Conservation (phyloP, 2,329 filamentous ascomycete species). For the Septoria petroselini region DNA sequence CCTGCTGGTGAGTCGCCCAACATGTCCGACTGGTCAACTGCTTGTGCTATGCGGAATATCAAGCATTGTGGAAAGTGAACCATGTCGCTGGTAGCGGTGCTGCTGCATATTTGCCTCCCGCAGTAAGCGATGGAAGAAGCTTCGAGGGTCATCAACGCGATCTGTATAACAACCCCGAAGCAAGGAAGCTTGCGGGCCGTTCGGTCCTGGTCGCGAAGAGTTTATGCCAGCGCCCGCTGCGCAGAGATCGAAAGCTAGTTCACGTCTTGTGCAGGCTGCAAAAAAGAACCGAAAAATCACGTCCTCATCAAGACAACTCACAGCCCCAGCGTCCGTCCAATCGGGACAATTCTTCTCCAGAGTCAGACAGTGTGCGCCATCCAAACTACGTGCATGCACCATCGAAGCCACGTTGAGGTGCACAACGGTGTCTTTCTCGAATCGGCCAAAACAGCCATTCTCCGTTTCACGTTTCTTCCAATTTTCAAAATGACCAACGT, state of each 20-base stretch:
- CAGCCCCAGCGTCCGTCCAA: not conserved
- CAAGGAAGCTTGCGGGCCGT: not conserved
- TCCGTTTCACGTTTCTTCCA: not conserved
- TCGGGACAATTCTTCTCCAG: slow-evolving; percentile 5
- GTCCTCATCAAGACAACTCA: not conserved
- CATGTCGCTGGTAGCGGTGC: slow-evolving; percentile 13
- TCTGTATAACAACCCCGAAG: slow-evolving; percentile 6
- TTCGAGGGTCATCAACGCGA: slow-evolving; percentile 7
- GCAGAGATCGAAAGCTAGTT: not conserved
- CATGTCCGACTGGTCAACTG: slow-evolving; percentile 1
- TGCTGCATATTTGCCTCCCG: slow-evolving; percentile 1
- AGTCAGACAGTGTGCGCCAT: slow-evolving; percentile 8
- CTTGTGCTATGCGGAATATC: not conserved
- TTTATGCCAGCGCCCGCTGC: not conserved
- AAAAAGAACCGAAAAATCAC: slow-evolving; percentile 1
- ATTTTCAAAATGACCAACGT: not conserved
- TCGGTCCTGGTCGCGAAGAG: not conserved
- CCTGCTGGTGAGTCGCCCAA: not conserved
- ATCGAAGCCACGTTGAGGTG: slow-evolving; percentile 9
- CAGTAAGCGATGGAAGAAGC: slow-evolving; percentile 7
- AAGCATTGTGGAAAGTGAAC: not conserved
- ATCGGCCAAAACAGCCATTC: slow-evolving; percentile 8
- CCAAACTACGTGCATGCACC: slow-evolving; percentile 6
- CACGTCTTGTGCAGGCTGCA: not conserved
- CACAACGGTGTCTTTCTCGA: slow-evolving; percentile 9